phyloP scores from a whole-genome alignment of 352 stramenopile species.

The Phytophthora lateralis region DNA sequence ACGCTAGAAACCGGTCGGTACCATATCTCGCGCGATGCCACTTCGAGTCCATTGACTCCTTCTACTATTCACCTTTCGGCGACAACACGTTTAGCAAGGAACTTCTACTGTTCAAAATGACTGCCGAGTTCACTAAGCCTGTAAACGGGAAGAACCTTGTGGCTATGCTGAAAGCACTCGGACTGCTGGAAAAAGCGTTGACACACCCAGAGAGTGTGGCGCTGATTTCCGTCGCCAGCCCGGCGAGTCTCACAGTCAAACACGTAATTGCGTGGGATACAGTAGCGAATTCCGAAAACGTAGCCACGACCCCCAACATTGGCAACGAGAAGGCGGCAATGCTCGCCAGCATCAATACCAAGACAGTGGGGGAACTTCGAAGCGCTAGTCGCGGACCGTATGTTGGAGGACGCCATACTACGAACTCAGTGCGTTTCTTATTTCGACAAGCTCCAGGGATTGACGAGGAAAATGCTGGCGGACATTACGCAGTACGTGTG shows the following conservation, averaged over 20 bases:
- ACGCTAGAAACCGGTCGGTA: slow-evolving; percentile 3
- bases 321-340: not conserved
- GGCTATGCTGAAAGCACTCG: not conserved
- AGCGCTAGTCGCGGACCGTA: not conserved
- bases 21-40: slow-evolving; percentile 1
- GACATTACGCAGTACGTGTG: no score
- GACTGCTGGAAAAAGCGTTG: slow-evolving; percentile 5
- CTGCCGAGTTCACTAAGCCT: not conserved
- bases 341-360: not conserved
- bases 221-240: slow-evolving; percentile 4
- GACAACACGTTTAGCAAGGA: no score
- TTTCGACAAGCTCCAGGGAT: not conserved
- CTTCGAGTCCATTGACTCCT: slow-evolving; percentile 7
- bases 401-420: not conserved
- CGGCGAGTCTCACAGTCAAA: not conserved
- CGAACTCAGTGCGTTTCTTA: not conserved
- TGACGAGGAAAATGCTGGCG: no score
- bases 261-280: not conserved
- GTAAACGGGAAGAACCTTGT: slow-evolving; percentile 12
- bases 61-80: slow-evolving; percentile 3
- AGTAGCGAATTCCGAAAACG: slow-evolving; percentile 1
- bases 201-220: not conserved
- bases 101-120: slow-evolving; percentile 14
- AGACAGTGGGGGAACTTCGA: slow-evolving; percentile 5
- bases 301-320: not conserved